Percentiles rank a stretch among this genome's conserved stretches.
phyloP scores from a whole-genome alignment of 768 basidiomycete species.

The Leccinum variicolor region DNA sequence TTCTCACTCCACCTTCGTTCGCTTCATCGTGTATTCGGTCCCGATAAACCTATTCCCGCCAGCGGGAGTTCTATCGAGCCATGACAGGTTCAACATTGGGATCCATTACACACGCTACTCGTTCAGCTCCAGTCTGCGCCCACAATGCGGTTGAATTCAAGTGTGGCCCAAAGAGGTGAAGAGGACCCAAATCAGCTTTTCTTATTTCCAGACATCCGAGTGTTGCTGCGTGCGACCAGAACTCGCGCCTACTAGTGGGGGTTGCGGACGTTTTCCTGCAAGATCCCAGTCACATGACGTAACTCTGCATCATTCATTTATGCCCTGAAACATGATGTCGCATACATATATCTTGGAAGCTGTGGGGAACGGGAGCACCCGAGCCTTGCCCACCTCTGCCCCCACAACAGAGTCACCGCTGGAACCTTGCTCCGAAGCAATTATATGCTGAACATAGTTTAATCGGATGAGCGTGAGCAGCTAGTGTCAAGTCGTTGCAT shows the following conservation, averaged over 20 bases:
- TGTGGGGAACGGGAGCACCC: slow-evolving; percentile 2
- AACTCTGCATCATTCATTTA: slow-evolving; percentile 1
- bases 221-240: not conserved
- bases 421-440: not conserved
- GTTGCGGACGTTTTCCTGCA: slow-evolving; percentile 5
- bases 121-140: not conserved
- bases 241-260: not conserved
- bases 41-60: not conserved
- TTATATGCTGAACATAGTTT: not conserved
- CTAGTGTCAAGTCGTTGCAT: not conserved
- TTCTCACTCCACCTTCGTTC: not conserved
- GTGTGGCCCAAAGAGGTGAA: not conserved
- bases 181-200: not conserved
- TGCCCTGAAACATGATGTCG: slow-evolving; percentile 1
- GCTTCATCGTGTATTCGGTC: not conserved
- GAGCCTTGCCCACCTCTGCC: not conserved
- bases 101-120: not conserved
- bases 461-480: slow-evolving; percentile 18
- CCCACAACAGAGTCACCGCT: not conserved
- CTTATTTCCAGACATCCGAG: not conserved
- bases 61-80: not conserved
- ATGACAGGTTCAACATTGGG: not conserved
- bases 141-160: not conserved
- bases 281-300: slow-evolving; percentile 10
- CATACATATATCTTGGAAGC: slow-evolving; percentile 14